Evolutionary conservation across 2,329 filamentous ascomycete species (phyloP), one percentile per base, ranked within the genome.

Genomic region (Aspergillus vadensis): DNA sequence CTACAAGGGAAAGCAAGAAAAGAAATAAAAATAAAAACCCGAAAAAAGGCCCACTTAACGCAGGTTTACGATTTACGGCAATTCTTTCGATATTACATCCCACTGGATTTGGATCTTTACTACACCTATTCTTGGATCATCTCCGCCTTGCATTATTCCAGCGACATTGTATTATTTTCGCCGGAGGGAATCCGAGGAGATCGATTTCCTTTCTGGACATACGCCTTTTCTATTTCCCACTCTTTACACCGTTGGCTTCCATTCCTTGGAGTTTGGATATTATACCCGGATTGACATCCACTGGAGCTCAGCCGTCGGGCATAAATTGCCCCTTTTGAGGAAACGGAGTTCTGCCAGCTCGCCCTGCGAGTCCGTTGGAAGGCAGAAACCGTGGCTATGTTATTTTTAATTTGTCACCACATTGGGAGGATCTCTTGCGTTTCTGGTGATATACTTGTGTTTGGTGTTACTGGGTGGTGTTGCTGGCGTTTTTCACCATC

Each of bases 81-180:
- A 47, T 55, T 43, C 21, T 58, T 57, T 52, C 50, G 27, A 36
- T n/a, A 32, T 51, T 39, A 52, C 39, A 50, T 36, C 27, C 21
- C 41, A 19, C 44, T 50, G 32, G 27, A 53, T 44, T 27, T 52
- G 25, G 17, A 23, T 53, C 21, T 53, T 49, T 49, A 21, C 19
- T 57, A 48, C 43, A 48, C 47, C 41, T 39, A 43, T 59, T 56
- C 57, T 51, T 55, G 58, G 48, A 50, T 52, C 44, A 55, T 57
- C 36, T 52, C 49, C 57, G 49, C 59, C 51, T 59, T 64, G 62
- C 59, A 65, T 66, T 57, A 43, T 56, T 50, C 49, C 56, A 60
- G 55, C 64, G 48, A 41, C 55, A 41, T 38, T 68, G 64, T 66
- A 67, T 59, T 63, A 63, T 65, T 65, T 58, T 56, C 59, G 63